phyloP scores from a whole-genome alignment of 352 stramenopile genomes.

The Globisporangium spiculum region DNA sequence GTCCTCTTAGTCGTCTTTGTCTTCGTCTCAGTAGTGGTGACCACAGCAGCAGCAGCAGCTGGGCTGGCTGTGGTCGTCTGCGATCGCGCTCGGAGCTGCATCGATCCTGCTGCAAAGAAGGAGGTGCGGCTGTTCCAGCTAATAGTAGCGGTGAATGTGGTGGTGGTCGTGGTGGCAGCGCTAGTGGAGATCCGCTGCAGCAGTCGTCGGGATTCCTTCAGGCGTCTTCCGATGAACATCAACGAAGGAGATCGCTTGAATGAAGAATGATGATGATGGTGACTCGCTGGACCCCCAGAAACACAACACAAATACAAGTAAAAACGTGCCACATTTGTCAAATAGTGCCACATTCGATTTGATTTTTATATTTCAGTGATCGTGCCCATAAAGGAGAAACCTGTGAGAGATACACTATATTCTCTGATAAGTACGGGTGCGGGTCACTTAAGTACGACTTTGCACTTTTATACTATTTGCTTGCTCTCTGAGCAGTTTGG shows the following conservation, averaged over 20 bases:
- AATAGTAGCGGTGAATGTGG: not conserved
- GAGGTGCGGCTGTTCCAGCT: not conserved
- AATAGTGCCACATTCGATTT: not conserved
- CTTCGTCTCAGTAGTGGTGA: not conserved
- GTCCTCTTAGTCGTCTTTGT: conserved; percentile 12
- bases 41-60: not conserved
- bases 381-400: too few species aligned
- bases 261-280: not conserved
- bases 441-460: not conserved
- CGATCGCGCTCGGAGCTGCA: conserved; percentile 9
- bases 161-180: not conserved
- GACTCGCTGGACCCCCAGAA: not conserved
- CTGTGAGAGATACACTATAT: not conserved
- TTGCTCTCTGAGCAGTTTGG: not conserved
- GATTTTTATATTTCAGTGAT: not conserved
- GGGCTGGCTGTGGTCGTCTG: not conserved
- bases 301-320: too few species aligned
- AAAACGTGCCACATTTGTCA: not conserved
- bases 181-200: not conserved
- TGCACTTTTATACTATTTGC: not conserved
- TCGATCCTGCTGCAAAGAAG: not conserved
- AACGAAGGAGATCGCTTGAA: not conserved
- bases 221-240: conserved; percentile 12
- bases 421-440: not conserved
- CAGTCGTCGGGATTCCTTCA: not conserved